Conservation (phyloP, 495 filamentous ascomycete species). For the Penicillium silybi region DNA sequence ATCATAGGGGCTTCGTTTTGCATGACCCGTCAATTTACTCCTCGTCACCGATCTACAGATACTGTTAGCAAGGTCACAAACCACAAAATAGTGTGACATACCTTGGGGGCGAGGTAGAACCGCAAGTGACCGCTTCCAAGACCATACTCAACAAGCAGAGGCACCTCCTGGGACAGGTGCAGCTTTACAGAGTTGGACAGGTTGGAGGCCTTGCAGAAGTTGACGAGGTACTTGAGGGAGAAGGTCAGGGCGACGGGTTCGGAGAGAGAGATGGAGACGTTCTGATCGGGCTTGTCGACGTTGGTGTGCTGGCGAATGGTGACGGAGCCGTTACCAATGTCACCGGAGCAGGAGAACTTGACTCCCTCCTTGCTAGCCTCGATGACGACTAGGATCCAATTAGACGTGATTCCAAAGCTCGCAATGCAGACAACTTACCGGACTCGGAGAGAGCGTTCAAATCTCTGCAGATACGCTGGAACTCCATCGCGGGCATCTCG, state of each 20-base stretch:
- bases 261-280: constrained; percentile 82
- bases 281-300: constrained; percentile 83
- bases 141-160: constrained; percentile 88
- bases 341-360: constrained; percentile 90
- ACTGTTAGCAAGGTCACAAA: constrained; percentile 3
- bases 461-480: constrained; percentile 92
- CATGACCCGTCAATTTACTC: constrained; percentile 52
- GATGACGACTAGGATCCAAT: constrained; percentile 65
- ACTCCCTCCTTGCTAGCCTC: constrained; percentile 96
- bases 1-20: constrained; percentile 30
- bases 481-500: constrained; percentile 83
- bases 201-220: constrained; percentile 97
- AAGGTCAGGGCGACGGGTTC: constrained; percentile 96
- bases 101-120: constrained; percentile 98
- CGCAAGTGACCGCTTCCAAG: constrained; percentile 85
- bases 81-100: constrained; percentile 32
- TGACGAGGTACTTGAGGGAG: constrained; percentile 98
- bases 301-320: constrained; percentile 85
- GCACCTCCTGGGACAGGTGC: constrained; percentile 92
- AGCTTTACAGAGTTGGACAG: constrained; percentile 81
- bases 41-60: constrained; percentile 78
- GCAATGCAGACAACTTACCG: constrained; percentile 50
- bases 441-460: constrained; percentile 89
- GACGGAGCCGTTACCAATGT: constrained; percentile 93
- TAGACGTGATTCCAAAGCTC: background rate